Conservation (phyloP, 1,139 yeast genomes). For the Debaryomyces subglobosus region DNA sequence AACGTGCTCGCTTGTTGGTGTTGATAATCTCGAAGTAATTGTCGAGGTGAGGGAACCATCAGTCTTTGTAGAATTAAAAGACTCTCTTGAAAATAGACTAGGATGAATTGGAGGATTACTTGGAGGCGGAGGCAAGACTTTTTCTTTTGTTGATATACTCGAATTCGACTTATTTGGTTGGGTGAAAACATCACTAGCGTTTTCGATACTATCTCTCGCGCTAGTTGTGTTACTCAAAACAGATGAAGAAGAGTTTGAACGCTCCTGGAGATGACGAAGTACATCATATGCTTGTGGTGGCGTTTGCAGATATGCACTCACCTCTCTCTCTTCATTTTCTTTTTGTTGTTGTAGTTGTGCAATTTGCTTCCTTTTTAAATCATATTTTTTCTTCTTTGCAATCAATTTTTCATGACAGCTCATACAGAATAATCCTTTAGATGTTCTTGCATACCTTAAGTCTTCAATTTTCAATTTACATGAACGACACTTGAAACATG, state of each 20-base stretch:
- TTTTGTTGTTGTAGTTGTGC: conserved; percentile 24
- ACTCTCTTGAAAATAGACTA: conserved; percentile 15
- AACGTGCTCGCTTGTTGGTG: conserved; percentile 7
- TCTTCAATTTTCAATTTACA: conserved; percentile 90
- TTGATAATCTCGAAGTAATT: conserved; percentile 19
- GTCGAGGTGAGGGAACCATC: conserved; percentile 18
- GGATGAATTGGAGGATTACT: conserved; percentile 11
- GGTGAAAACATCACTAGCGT: conserved; percentile 10
- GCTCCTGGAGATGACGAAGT: conserved; percentile 19
- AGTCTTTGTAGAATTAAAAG: conserved; percentile 21
- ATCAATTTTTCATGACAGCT: conserved; percentile 84
- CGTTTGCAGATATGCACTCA: not conserved
- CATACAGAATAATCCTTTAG: conserved; percentile 94
- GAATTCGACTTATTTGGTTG: conserved; percentile 19
- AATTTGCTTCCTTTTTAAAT: conserved; percentile 43
- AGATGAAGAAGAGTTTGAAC: conserved; percentile 22
- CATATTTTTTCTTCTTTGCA: conserved; percentile 63
- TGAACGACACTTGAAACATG: conserved; percentile 87
- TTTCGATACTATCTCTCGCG: conserved; percentile 10
- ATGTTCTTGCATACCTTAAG: conserved; percentile 87
- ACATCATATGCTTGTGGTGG: conserved; percentile 4
- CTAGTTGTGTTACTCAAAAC: conserved; percentile 16
- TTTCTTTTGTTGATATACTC: conserved; percentile 28
- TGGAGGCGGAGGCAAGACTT: conserved; percentile 38
- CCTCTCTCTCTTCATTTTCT: not conserved